Conservation (phyloP, 345 rosid species). For the Eucalyptus leucophloia region DNA sequence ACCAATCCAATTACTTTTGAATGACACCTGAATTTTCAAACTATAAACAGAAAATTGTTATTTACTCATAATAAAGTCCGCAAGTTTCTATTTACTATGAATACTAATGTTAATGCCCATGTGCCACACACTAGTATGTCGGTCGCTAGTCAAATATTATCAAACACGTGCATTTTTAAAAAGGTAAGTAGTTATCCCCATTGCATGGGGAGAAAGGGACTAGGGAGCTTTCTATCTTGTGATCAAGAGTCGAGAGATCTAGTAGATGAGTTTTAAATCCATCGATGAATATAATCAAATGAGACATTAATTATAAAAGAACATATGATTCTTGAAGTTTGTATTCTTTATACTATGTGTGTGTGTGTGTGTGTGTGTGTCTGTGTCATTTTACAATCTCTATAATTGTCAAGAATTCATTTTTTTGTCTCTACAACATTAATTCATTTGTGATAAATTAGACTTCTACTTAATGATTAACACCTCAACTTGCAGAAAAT, state of each 20-base stretch:
- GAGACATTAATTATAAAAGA: not conserved
- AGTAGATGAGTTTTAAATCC: not conserved
- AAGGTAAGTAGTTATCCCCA: not conserved
- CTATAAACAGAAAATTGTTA: not conserved
- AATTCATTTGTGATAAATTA: not conserved
- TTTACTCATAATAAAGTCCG: not conserved
- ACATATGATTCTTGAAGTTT: not conserved
- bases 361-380: fast-evolving
- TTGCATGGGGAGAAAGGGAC: not conserved
- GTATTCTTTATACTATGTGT: not conserved
- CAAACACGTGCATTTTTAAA: not conserved
- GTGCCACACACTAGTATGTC: not conserved
- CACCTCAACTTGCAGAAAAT: not conserved
- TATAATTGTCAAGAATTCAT: not conserved
- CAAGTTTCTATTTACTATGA: not conserved
- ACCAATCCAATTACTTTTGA: not conserved
- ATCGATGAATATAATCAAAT: not conserved
- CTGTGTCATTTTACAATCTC: not conserved
- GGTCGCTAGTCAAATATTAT: not conserved
- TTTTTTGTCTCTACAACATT: not conserved
- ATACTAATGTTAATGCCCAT: not conserved
- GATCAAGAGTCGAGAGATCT: not conserved
- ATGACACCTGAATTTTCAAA: not conserved
- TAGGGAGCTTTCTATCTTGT: not conserved
- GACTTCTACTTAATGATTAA: not conserved